Evolutionary conservation across 345 rosid species (phyloP).

Genomic region (Citrus trifoliata): DNA sequence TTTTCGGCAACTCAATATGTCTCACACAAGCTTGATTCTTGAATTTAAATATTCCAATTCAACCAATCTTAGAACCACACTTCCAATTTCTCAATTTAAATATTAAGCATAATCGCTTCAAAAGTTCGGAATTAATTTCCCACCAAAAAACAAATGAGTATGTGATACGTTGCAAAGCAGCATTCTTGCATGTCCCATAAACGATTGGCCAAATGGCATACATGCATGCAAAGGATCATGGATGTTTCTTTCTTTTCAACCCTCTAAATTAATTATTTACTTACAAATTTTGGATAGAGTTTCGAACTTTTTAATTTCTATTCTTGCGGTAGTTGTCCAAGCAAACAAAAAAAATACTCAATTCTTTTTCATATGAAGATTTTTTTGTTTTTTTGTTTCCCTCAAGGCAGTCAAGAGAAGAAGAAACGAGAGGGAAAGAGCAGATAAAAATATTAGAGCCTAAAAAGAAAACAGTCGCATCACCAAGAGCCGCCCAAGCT

Average conservation of each 20-base stretch:
- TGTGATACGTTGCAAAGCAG: background rate
- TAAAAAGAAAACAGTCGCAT: background rate
- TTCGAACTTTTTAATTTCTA: background rate
- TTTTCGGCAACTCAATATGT: background rate
- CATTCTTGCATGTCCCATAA: background rate
- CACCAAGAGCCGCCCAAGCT: slow-evolving; percentile 1
- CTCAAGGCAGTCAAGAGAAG: background rate
- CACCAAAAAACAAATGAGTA: background rate
- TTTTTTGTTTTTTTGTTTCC: background rate
- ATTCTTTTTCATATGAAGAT: background rate
- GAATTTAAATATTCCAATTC: background rate
- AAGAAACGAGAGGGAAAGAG: background rate
- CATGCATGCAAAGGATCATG: background rate
- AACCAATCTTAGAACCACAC: background rate
- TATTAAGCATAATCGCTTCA: background rate
- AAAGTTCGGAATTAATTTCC: background rate
- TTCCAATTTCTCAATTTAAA: background rate
- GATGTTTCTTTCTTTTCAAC: background rate
- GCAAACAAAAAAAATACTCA: background rate
- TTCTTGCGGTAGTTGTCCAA: background rate
- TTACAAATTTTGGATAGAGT: background rate
- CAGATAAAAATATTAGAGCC: background rate
- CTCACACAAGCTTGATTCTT: background rate
- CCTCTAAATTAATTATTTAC: background rate
- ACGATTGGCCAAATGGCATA: background rate